Base-by-base conservation (phyloP, 129 eudicot species). In the Chrysanthemum makinoi region DNA sequence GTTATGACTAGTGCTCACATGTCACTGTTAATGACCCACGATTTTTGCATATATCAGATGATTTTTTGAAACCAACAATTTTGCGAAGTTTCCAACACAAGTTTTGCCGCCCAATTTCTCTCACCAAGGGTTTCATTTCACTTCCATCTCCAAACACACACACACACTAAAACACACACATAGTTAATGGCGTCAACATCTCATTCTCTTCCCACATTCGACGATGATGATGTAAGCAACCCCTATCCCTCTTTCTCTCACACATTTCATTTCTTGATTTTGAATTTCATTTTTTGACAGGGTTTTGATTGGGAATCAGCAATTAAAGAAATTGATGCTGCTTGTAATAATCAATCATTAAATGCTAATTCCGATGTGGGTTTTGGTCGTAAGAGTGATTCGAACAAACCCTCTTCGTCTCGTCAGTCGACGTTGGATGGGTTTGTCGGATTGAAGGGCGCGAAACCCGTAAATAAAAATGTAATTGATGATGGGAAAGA, bases 241-340 rank as follows among this genome's bases (percentile, higher is more conserved):
- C 17, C 20, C 20, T 3, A 51, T 30, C 13, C 26, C 22, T 51
- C 8, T 20, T n/a, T n/a, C 69, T 44, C 62, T 1, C 33, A 0
- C 62, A 6, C 49, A 52, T 33, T 76, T 47, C 43, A 67, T 50
- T 56, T 51, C 16, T 12, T 80, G 65, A 52, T 56, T 17, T 33
- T 43, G 2, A 60, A 15, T 59, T 75, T 52, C 11, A 5, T 46
- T 30, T 69, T 15, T 20, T 22, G 53, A n/a, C 44, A 91, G 93
- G 97, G 73, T 24, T 84, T 86, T 66, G 96, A 91, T 62, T 89
- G 98, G 98, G 95, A 81, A 60, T 96, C 91, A 77, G 96, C 90
- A 22, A 86, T 83, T 49, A 70, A 47, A 62, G 95, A 73, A 72
- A 93, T 89, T 53, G 98, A 92, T 53, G 72, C 56, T 49, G 95